Evolutionary conservation across 495 filamentous ascomycete genomes (phyloP), one percentile per base, ranked within the genome.

Genomic region (Rhypophila decipiens): DNA sequence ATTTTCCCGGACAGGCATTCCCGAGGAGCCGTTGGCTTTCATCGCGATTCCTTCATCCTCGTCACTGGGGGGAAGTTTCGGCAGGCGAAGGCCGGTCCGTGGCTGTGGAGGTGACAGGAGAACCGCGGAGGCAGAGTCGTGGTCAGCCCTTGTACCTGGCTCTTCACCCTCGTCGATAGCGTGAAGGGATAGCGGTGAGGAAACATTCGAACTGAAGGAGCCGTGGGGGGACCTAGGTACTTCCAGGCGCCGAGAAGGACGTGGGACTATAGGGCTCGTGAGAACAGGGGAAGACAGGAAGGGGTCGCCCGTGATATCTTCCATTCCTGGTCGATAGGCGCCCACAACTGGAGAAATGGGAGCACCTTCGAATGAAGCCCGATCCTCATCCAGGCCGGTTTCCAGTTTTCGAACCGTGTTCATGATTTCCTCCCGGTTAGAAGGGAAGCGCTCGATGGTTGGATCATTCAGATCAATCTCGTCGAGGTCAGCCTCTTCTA

Each of bases 391-490:
- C n/a, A 77, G 55, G 18, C 69, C 67, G 1, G 65, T 65, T 39
- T 72, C 69, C 2, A 75, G 57, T 29, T 66, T 68, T 20, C 67
- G 60, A 24, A 80, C 56, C 1, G 68, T 59, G 37, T 70, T 64
- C 7, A 78, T 47, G 36, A 79, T 77, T 7, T 64, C 66, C 7
- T 64, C 57, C 5, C 72, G 64, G 46, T 70, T 65, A 2, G 67
- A 73, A 1, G 77, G 77, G 57, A 80, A 78, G 5, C 46, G 58
- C 47, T 76, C 74, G 23, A 80, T 39, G 0, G 62, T 64, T n/a
- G 74, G 76, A 52, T 80, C 70, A 39, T 76, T 66, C 21, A 69
- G 49, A 47, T 78, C 72, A 19, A 64, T 38, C 29, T 62, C 43
- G 9, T 60, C 52, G 1, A 40, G 18, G 19, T 58, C 57, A 24